Conservation (phyloP, 148 eudicot genomes). For the Rheum nobile region DNA sequence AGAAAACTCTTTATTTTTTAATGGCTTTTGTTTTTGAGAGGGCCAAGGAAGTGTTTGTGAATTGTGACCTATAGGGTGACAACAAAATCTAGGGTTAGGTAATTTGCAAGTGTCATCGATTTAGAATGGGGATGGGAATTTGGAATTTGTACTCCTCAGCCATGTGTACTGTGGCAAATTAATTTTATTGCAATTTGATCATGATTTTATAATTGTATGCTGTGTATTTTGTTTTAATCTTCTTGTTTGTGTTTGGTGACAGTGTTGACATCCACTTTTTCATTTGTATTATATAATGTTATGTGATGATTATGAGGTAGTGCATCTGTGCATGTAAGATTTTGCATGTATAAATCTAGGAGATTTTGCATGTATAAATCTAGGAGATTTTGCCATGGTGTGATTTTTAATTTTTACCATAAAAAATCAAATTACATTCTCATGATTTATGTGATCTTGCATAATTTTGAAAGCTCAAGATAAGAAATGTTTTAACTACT, state of each 20-base stretch:
- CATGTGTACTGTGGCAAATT: not conserved
- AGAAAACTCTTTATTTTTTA: not conserved
- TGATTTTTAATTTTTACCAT: no score
- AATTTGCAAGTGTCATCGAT: constrained; percentile 4
- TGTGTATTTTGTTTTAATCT: not conserved
- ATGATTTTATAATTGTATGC: not conserved
- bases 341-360: not conserved
- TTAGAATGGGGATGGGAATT: not conserved
- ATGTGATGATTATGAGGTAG: not conserved
- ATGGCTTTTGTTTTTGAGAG: not conserved
- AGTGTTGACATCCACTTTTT: not conserved
- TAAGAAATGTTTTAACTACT: no score
- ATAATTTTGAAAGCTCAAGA: no score
- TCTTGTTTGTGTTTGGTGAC: not conserved
- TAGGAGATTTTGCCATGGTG: no score
- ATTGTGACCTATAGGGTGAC: constrained; percentile 7
- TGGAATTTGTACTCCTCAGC: constrained; percentile 2
- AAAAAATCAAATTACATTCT: no score
- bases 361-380: no score
- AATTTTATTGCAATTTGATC: not conserved
- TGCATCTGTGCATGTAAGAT: not conserved
- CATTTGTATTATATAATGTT: not conserved
- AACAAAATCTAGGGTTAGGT: constrained; percentile 8
- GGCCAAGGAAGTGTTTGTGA: constrained; percentile 2
- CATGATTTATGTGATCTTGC: no score